Evolutionary conservation across 1,284 basidiomycete genomes (phyloP), one percentile per base, ranked within the genome.

Genomic region (Pholiota adiposa): DNA sequence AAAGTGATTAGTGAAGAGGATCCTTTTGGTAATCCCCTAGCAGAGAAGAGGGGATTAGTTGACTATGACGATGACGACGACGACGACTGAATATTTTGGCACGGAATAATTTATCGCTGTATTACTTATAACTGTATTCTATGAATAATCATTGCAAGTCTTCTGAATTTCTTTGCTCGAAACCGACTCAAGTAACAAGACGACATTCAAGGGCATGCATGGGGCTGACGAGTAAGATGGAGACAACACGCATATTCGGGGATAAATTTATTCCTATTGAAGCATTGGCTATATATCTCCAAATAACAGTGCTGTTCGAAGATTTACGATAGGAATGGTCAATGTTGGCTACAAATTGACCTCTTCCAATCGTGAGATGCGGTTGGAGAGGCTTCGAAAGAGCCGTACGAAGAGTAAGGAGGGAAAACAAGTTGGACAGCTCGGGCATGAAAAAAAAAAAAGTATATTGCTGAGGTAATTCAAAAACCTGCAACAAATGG

Each of bases 291-390:
- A 55, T 53, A 23, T 38, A 46, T 60, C 54, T 55, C 56, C 58
- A 56, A 63, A 62, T 60, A 60, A 46, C 49, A 34, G 51, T 38
- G 48, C 25, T 33, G 51, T 61, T 60, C 51, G 54, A 59, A 55
- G 56, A 46, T 50, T 34, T 62, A 46, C 34, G 38, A 60, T 33
- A 62, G 62, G 62, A 65, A 62, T 63, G 21, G 59, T 82, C 66
- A 33, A 66, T 88, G 58, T 88, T 79, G 86, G 86, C 85, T 83
- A 73, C 83, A 81, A 63, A 80, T 87, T 87, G 85, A 87, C 86
- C 85, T 81, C 77, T 66, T 38, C 75, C 69, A 74, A 78, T 71
- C 78, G 80, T 76, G 63, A 73, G 71, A 63, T 65, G 73, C 74
- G 73, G 72, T 75, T 73, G 64, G 74, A 69, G 73, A 85, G 82